Base-by-base conservation (phyloP, 2,329 filamentous ascomycete species). In the Monosporascus sp. region DNA sequence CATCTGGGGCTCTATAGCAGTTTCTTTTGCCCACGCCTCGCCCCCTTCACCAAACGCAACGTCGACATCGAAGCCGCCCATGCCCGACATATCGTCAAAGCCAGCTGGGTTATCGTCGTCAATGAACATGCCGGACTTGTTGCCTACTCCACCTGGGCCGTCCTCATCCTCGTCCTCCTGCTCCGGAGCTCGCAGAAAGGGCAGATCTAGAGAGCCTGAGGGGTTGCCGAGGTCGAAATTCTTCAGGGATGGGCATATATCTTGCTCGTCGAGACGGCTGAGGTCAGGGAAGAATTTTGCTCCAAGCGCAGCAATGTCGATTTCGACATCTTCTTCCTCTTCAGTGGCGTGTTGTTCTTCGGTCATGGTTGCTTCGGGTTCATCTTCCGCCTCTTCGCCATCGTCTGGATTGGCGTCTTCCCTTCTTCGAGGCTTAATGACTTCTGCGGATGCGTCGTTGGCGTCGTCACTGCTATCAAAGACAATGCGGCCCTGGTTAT, bases 391-490 rank as follows among this genome's bases (percentile, higher is more conserved):
- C 55, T 65, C 73, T 15, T 68, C 66, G 2, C 63, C 70, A 3
- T 76, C 72, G 14, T 69, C 65, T 4, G 65, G 64, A 52, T 68
- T 60, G 52, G 68, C 69, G 18, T 66, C 64, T 39, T 70, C 67
- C 53, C 67, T 65, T 48, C 68, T 65, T 38, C 66, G 63, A 55
- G 65, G 66, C 65, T 69, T 75, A 51, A 70, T 72, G n/a, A 67
- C 65, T 11, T 65, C 60, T 18, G 67, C 68, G 14, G 75, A 72
- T 18, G 74, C 74, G 58, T 85, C 82, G 17, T 75, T 81, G 20
- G 81, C 72, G 68, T 97, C 94, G 68, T 99, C 93, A 65, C 92
- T 97, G 74, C 93, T 97, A 72, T 99, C 94, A 66, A 99, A 99
- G 5, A 99, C 92, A 57, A 99, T 99, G 37, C 93, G 84, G 43